phyloP scores from a whole-genome alignment of 139 green algal species.

The Nannochloris sp. region DNA sequence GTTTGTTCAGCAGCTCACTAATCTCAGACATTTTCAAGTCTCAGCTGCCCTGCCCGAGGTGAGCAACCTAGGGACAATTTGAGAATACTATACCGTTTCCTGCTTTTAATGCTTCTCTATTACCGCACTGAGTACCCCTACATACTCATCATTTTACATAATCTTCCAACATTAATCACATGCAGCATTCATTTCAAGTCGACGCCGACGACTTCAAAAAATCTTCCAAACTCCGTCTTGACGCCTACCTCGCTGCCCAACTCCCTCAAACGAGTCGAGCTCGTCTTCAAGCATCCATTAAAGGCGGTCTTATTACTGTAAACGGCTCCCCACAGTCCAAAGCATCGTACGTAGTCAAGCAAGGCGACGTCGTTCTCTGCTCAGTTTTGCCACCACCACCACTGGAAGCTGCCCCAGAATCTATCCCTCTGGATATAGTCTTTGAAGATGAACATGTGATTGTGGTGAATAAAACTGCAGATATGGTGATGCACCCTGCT shows the following conservation, averaged over 20 bases:
- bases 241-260: conserved; percentile 42
- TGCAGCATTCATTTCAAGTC: neutral
- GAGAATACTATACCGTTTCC: neutral
- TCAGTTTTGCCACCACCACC: conserved; percentile 40
- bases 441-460: conserved; percentile 90
- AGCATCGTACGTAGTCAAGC: conserved; percentile 27
- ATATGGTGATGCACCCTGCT: conserved; percentile 88
- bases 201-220: neutral
- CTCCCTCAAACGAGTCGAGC: conserved; percentile 48
- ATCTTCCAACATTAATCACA: neutral
- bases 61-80: no score
- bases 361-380: conserved; percentile 58
- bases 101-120: neutral
- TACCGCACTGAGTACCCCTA: neutral
- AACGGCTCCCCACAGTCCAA: conserved; percentile 51
- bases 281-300: conserved; percentile 56
- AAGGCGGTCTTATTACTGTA: conserved; percentile 47
- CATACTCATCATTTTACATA: neutral
- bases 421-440: conserved; percentile 79
- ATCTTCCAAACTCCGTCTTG: conserved; percentile 28
- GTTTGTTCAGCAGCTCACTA: no score
- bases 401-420: conserved; percentile 53
- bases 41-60: no score
- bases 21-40: no score
- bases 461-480: conserved; percentile 88